Evolutionary conservation across 805 yeast species (phyloP).

Genomic region (Kregervanrija delftensis): DNA sequence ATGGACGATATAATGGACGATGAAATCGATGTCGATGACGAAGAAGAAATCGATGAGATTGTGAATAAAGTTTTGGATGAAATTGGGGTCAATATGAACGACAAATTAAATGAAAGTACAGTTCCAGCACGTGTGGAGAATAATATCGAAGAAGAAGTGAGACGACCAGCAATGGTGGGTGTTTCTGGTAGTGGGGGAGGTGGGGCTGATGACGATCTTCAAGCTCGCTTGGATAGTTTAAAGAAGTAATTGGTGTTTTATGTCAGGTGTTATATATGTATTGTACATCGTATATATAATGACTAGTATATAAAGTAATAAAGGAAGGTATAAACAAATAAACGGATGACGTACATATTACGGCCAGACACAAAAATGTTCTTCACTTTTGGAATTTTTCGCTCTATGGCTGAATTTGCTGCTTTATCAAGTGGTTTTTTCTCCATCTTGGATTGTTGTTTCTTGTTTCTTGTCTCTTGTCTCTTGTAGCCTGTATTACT

Average conservation of each 20-base stretch:
- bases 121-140: constrained; percentile 31
- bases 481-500: too few relatives aligned
- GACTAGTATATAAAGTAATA: too few relatives aligned
- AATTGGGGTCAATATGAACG: constrained; percentile 79
- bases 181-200: constrained; percentile 32
- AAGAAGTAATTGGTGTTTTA: constrained; percentile 35
- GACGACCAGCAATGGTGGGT: constrained; percentile 26
- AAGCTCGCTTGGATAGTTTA: constrained; percentile 79
- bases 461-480: too few relatives aligned
- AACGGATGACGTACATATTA: too few relatives aligned
- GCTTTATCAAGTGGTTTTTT: too few relatives aligned
- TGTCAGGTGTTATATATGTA: too few relatives aligned
- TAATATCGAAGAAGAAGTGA: constrained; percentile 8
- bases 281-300: too few relatives aligned
- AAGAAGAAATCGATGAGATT: constrained; percentile 82
- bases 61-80: constrained; percentile 91
- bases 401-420: too few relatives aligned
- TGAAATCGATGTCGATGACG: constrained; percentile 76
- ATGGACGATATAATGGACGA: constrained; percentile 94
- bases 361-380: too few relatives aligned
- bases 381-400: too few relatives aligned
- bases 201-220: constrained; percentile 72
- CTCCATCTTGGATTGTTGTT: too few relatives aligned
- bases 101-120: constrained; percentile 29
- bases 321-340: too few relatives aligned